These are phyloP conservation scores for Globisporangium paroecandrum DNA, from an alignment of 352 stramenopile genomes.

Conservation along the genomic window DNA sequence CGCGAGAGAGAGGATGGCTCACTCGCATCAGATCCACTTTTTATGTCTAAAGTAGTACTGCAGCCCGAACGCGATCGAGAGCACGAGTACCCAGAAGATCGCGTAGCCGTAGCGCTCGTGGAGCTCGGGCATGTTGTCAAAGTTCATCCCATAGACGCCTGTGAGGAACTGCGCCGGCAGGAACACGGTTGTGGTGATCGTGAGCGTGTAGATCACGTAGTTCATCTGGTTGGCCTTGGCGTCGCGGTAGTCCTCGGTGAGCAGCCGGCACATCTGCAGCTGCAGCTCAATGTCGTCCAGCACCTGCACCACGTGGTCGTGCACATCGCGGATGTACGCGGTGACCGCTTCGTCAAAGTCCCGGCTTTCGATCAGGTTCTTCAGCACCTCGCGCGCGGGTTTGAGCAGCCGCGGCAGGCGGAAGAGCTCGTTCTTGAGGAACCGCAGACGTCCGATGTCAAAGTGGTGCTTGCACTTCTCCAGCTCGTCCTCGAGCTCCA, in stretches of 20 bases:
- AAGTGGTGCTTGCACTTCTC: conserved; percentile 69
- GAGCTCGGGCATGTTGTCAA: conserved; percentile 87
- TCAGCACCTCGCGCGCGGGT: conserved; percentile 75
- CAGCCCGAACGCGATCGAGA: conserved; percentile 57
- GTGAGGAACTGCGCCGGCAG: conserved; percentile 86
- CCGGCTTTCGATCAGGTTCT: conserved; percentile 80
- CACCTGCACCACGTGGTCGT: conserved; percentile 78
- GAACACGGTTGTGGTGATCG: conserved; percentile 87
- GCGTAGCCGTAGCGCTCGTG: conserved; percentile 76
- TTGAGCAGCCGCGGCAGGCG: conserved; percentile 76
- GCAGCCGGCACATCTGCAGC: conserved; percentile 70
- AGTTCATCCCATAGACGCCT: conserved; percentile 90
- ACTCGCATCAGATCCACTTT: conserved; percentile 64
- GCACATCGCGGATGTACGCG: conserved; percentile 82
- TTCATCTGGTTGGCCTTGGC: conserved; percentile 86
- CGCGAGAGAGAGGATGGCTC: neutral
- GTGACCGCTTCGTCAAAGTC: conserved; percentile 78
- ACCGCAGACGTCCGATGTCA: conserved; percentile 55
- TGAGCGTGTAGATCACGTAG: conserved; percentile 89
- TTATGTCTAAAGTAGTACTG: conserved; percentile 85
- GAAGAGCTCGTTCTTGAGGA: conserved; percentile 81
- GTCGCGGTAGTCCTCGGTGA: conserved; percentile 83
- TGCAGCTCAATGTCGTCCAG: conserved; percentile 82
- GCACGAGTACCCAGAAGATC: conserved; percentile 78
- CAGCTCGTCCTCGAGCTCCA: conserved; percentile 74